phyloP scores from a whole-genome alignment of 2,329 filamentous ascomycete species.

The Penicillium sp. region DNA sequence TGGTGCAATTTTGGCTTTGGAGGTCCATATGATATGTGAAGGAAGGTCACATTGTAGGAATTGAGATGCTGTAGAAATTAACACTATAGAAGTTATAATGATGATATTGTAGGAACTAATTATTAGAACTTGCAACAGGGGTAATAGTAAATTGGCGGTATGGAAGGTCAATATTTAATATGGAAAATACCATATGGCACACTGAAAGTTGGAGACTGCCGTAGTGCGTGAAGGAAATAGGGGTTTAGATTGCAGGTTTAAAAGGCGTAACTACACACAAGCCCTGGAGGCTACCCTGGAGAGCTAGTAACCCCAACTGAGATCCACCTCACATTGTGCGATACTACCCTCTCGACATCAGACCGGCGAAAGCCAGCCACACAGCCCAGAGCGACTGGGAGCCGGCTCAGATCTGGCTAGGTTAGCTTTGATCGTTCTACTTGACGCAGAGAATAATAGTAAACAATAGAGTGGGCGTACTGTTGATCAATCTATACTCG shows the following conservation, averaged over 20 bases:
- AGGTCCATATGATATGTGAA: not conserved
- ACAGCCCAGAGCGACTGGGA: conserved; percentile 14
- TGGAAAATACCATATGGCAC: too few relatives aligned
- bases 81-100: too few relatives aligned
- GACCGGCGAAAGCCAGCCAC: conserved; percentile 15
- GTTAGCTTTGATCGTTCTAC: not conserved
- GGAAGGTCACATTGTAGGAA: too few relatives aligned
- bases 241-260: not conserved
- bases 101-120: too few relatives aligned
- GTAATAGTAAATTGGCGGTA: too few relatives aligned
- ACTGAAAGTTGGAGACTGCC: too few relatives aligned
- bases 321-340: not conserved
- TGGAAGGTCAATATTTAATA: too few relatives aligned
- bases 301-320: not conserved
- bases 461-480: not conserved
- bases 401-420: conserved; percentile 7
- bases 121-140: too few relatives aligned
- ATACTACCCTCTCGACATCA: conserved; percentile 15
- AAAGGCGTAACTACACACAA: not conserved
- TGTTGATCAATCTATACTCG: not conserved
- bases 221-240: not conserved
- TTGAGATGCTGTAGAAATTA: too few relatives aligned
- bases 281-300: not conserved
- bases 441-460: not conserved
- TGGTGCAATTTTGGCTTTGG: not conserved